Evolutionary conservation across 129 eudicot genomes (phyloP).

Genomic region (Saposhnikovia divaricata): DNA sequence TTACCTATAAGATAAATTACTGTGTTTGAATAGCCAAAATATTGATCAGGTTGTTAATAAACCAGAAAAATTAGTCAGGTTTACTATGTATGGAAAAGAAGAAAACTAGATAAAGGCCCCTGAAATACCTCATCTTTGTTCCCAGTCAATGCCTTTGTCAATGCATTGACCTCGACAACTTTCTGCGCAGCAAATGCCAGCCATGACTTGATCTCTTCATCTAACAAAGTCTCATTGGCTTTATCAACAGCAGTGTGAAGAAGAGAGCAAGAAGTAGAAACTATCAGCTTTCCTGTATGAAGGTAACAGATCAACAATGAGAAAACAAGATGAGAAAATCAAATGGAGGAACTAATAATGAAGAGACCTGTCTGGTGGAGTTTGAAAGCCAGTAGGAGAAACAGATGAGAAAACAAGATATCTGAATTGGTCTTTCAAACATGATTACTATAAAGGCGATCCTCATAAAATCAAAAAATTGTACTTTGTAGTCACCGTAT

Average conservation of each 20-base stretch:
- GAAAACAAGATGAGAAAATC: too few relatives aligned
- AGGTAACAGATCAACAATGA: too few relatives aligned
- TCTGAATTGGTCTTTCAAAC: neutral
- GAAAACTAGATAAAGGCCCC: neutral
- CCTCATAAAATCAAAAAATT: neutral
- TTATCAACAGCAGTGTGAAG: slow-evolving; percentile 91
- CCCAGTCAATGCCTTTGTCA: slow-evolving; percentile 81
- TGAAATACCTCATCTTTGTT: slow-evolving; percentile 62
- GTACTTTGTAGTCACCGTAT: neutral
- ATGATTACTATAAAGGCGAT: neutral
- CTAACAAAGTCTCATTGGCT: slow-evolving; percentile 65
- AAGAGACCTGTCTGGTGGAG: neutral
- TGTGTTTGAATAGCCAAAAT: neutral
- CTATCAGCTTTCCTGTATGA: slow-evolving; percentile 71
- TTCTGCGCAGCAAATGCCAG: slow-evolving; percentile 93
- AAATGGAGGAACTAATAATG: neutral
- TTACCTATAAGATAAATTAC: neutral
- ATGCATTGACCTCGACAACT: slow-evolving; percentile 72
- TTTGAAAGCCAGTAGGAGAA: neutral
- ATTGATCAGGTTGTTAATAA: neutral
- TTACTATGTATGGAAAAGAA: neutral
- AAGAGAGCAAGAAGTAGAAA: slow-evolving; percentile 85
- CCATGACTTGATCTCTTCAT: slow-evolving; percentile 80
- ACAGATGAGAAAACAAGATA: neutral
- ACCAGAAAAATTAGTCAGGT: neutral